Conservation (phyloP, 1,139 yeast species). For the Pneumocystis sp. region DNA sequence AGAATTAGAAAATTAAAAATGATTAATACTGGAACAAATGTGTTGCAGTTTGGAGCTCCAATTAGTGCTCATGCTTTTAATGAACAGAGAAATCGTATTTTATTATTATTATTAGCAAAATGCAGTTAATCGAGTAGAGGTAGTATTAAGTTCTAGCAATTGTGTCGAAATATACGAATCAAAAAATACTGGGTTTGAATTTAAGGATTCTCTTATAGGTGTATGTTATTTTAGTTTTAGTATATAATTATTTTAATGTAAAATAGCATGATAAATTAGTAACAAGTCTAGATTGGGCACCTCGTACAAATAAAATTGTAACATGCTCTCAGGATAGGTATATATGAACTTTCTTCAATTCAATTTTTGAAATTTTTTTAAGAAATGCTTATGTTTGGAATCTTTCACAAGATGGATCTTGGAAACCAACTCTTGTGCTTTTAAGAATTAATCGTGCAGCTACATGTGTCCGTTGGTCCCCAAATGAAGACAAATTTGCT, state of each 20-base stretch:
- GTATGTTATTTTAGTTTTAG: neutral
- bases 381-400: slow-evolving; percentile 96
- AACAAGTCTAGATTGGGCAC: slow-evolving; percentile 84
- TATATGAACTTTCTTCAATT: neutral
- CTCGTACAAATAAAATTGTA: slow-evolving; percentile 66
- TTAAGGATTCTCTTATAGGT: neutral
- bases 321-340: slow-evolving; percentile 82
- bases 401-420: slow-evolving; percentile 39
- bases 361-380: neutral
- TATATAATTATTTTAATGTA: neutral
- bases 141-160: neutral
- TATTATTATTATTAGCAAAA: neutral
- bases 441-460: slow-evolving; percentile 91
- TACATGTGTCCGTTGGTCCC: slow-evolving; percentile 86
- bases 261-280: slow-evolving; percentile 74
- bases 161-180: neutral
- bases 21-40: neutral
- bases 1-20: neutral
- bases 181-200: neutral
- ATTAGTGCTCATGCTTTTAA: slow-evolving; percentile 13
- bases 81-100: slow-evolving; percentile 4
- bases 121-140: neutral
- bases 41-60: slow-evolving; percentile 4
- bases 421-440: slow-evolving; percentile 82
- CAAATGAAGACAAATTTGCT: slow-evolving; percentile 83